A percentile compares a stretch with the other conserved stretches of the same genome.
These are phyloP conservation scores for Pleurotus sapidus DNA, from an alignment of 768 basidiomycete genomes.

Conservation along the genomic window DNA sequence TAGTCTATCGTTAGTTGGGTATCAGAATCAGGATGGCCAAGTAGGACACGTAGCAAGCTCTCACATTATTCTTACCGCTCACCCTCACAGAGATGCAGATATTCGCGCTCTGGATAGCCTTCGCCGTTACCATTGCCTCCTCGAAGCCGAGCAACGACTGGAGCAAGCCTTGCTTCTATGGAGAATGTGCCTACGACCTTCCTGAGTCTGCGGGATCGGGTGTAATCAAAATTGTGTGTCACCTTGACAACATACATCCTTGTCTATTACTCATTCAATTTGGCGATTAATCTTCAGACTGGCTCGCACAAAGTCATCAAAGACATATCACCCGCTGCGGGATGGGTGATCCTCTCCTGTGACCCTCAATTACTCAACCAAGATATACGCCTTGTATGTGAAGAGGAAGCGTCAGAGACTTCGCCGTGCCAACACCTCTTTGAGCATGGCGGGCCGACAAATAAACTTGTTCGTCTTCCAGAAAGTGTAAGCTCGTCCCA, in stretches of 20 bases:
- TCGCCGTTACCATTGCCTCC: neutral
- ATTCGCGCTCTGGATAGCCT: neutral
- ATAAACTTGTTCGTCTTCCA: neutral
- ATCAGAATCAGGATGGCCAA: no score
- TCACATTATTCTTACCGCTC: no score
- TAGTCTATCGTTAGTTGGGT: no score
- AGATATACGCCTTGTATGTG: constrained; percentile 5
- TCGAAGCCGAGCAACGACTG: no score
- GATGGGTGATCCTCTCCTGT: constrained; percentile 1
- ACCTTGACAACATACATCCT: neutral
- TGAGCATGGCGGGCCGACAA: neutral
- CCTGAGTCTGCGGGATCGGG: neutral
- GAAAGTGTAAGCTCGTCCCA: neutral
- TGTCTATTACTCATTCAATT: neutral
- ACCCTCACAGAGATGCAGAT: neutral
- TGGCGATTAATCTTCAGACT: neutral
- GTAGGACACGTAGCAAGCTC: no score
- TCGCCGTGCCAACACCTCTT: constrained; percentile 4
- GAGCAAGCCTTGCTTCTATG: no score
- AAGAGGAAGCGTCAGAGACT: neutral
- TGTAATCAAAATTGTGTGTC: neutral
- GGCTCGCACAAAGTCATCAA: neutral
- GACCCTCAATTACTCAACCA: neutral
- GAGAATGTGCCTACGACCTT: neutral
- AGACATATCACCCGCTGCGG: constrained; percentile 2